A percentile compares a stretch with the other conserved stretches of the same genome.
These are phyloP conservation scores for Corymbia citriodora DNA, from an alignment of 441 rosid genomes.

Conservation along the genomic window DNA sequence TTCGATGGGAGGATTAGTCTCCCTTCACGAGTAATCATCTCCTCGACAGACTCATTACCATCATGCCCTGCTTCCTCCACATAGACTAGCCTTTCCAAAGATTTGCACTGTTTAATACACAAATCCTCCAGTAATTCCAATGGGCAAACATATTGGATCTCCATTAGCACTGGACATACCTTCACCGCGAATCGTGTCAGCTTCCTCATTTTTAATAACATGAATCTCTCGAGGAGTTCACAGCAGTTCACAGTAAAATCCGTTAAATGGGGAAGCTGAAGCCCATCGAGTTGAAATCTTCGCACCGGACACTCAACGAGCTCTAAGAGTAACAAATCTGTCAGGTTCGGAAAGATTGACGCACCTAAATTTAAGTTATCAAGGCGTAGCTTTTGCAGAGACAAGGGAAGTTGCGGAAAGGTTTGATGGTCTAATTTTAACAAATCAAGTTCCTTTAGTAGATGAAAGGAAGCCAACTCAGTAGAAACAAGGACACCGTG, in stretches of 20 bases:
- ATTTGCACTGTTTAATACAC: accelerated
- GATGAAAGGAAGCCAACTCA: not conserved
- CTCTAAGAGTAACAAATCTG: not conserved
- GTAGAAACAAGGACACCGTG: not conserved
- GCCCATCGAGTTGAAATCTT: not conserved
- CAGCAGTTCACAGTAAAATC: accelerated
- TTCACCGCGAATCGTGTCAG: accelerated
- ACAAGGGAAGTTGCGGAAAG: not conserved
- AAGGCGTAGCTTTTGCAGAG: not conserved
- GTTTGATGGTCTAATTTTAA: not conserved
- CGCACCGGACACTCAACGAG: accelerated
- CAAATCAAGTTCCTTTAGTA: not conserved
- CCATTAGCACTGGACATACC: not conserved
- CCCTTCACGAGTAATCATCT: not conserved
- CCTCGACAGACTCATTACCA: not conserved
- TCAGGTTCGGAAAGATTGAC: not conserved
- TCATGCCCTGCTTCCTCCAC: not conserved
- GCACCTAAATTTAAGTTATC: not conserved
- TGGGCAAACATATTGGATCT: not conserved
- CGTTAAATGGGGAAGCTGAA: not conserved
- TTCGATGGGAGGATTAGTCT: not conserved
- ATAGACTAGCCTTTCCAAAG: not conserved
- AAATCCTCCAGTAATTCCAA: not conserved
- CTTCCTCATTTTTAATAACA: not conserved
- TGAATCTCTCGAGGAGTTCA: not conserved